Evolutionary conservation across 2,329 filamentous ascomycete species (phyloP).

Genomic region (Aspergillus sp.): DNA sequence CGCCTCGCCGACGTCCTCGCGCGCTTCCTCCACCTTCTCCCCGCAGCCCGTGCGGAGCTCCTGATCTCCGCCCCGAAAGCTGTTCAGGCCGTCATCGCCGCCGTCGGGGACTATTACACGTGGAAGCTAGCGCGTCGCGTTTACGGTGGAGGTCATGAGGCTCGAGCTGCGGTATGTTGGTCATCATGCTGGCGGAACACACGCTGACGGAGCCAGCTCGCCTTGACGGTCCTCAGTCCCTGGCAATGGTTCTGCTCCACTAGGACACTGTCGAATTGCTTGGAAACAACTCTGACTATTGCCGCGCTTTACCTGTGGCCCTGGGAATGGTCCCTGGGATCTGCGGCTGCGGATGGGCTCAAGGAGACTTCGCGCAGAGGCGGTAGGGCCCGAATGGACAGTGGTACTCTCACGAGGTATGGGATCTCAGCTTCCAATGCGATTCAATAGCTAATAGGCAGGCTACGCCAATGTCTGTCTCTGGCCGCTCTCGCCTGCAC

Average conservation of each 20-base stretch:
- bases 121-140: slow-evolving; percentile 69
- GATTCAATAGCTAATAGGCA: slow-evolving; percentile 17
- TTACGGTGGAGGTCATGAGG: slow-evolving; percentile 53
- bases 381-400: slow-evolving; percentile 6
- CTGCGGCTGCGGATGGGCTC: slow-evolving; percentile 25
- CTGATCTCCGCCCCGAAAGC: slow-evolving; percentile 65
- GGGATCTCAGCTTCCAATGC: slow-evolving; percentile 4
- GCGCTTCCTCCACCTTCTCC: slow-evolving; percentile 44
- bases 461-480: slow-evolving; percentile 55
- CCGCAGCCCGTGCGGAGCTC: slow-evolving; percentile 52
- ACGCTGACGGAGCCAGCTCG: slow-evolving; percentile 45
- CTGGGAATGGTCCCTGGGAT: slow-evolving; percentile 57
- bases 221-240: slow-evolving; percentile 63
- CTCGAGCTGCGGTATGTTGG: slow-evolving; percentile 57
- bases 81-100: slow-evolving; percentile 68
- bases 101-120: slow-evolving; percentile 73
- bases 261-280: slow-evolving; percentile 83
- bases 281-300: slow-evolving; percentile 81
- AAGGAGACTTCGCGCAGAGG: slow-evolving; percentile 3
- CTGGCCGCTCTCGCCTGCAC: slow-evolving; percentile 76
- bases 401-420: slow-evolving; percentile 18
- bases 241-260: slow-evolving; percentile 98
- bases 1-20: slow-evolving; percentile 50
- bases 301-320: slow-evolving; percentile 77
- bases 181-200: neutral